phyloP scores from a whole-genome alignment of 192 early-diverging fungal species.

The Borealophlyctis nickersoniae region DNA sequence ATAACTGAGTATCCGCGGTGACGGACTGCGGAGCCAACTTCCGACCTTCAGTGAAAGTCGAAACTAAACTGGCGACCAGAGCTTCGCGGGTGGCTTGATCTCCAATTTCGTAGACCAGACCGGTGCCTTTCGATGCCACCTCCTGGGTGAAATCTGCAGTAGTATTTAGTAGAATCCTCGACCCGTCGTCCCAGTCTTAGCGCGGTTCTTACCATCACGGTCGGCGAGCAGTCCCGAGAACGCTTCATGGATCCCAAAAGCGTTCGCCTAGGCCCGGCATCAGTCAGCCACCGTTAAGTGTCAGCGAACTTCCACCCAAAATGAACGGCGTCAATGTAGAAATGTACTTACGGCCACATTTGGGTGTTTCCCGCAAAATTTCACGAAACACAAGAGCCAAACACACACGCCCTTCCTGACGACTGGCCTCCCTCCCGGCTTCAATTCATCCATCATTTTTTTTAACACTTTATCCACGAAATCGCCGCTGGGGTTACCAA shows the following conservation, averaged over 20 bases:
- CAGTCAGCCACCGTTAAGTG: too few species aligned
- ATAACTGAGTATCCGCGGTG: conserved; percentile 70
- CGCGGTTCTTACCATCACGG: conserved; percentile 75
- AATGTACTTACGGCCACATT: conserved; percentile 32
- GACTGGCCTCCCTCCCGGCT: conserved; percentile 49
- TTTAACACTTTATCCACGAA: conserved; percentile 48
- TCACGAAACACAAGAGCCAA: conserved; percentile 76
- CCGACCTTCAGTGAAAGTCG: conserved; percentile 72
- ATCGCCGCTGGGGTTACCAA: conserved; percentile 12
- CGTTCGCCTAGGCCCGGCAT: conserved; percentile 31
- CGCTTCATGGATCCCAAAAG: conserved; percentile 67
- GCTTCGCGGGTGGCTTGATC: conserved; percentile 63
- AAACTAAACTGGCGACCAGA: conserved; percentile 70
- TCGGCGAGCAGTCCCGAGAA: conserved; percentile 76
- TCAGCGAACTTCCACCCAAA: too few species aligned
- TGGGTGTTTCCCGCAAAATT: conserved; percentile 55
- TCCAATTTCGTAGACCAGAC: conserved; percentile 77
- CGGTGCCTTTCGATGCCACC: conserved; percentile 82
- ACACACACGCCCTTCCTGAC: conserved; percentile 68
- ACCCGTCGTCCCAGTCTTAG: too few species aligned
- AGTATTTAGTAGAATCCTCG: too few species aligned
- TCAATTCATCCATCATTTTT: conserved; percentile 52
- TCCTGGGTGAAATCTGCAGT: conserved; percentile 75
- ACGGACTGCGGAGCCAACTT: conserved; percentile 53
- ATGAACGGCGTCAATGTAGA: not conserved